Base-by-base conservation (phyloP, 352 stramenopile genomes). In the Peronospora belbahrii region DNA sequence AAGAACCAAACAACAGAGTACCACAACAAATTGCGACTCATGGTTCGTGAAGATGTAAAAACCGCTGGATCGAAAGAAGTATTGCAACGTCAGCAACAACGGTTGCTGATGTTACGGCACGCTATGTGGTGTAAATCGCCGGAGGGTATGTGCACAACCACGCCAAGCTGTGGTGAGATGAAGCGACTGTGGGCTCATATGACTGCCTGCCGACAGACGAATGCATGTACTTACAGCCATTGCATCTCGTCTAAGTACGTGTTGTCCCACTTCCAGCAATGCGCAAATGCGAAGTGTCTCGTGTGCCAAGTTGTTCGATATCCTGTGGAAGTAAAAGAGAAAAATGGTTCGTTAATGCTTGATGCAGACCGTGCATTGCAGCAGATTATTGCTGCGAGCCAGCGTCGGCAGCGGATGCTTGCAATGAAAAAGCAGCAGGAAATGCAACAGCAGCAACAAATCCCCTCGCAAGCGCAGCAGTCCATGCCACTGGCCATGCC, bases 201-300 rank as follows among this genome's bases (percentile, higher is more conserved):
- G 82, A 93, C 95, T 7, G 82, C 91, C 25, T 99, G 97, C 49
- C 97, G 97, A 41, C 87, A 99, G 63, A 96, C 97, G 42, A 86
- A 83, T 18, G 91, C 96, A 46, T 99, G 97, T 65, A 72, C 94
- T 13, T 95, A 98, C 38, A 95, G 92, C 14, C 96, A 99, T 60
- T 99, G 97, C 62, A 97, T 98, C 22, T 98, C 88, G 39, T 98
- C 95, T n/a, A 95, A 97, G 48, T 97, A 98, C 61, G 94, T 99
- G 47, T 70, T 99, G 15, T 98, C 91, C 46, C 97, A 99, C 65
- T 99, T 99, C 53, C 96, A 98, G 67, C 88, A 97, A 33, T 99
- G 97, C 59, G 96, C 96, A 37, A 97, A 99, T 55, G 59, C 85
- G n/a, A 87, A 95, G 42, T 99, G 96, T 71, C 78, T 96, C 5